phyloP scores from a whole-genome alignment of 257 asterid species.

The Salvia rosmarinus region DNA sequence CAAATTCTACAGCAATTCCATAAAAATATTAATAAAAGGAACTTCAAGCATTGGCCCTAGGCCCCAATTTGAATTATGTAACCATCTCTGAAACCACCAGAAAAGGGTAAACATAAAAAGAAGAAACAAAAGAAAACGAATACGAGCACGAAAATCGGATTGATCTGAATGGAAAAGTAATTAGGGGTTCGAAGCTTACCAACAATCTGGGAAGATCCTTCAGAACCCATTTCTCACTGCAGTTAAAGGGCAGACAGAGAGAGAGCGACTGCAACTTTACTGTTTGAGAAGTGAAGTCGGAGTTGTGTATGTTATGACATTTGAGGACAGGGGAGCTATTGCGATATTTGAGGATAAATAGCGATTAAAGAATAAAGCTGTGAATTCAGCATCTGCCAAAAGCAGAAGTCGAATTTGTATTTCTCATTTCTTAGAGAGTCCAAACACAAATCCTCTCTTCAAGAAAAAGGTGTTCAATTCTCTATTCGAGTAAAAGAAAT shows the following conservation, averaged over 20 bases:
- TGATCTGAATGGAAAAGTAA: not conserved
- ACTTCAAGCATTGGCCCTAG: slow-evolving; percentile 28
- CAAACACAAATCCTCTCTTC: not conserved
- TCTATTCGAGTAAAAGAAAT: too few species aligned
- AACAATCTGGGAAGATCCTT: slow-evolving; percentile 66
- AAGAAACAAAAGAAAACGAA: not conserved
- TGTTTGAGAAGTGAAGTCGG: slow-evolving; percentile 19
- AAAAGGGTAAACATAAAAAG: not conserved
- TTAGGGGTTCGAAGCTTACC: slow-evolving; percentile 51
- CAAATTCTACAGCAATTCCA: slow-evolving; percentile 4
- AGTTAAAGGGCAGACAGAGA: slow-evolving; percentile 28
- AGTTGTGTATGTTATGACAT: slow-evolving; percentile 4
- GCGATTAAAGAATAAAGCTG: slow-evolving; percentile 30
- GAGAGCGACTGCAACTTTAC: slow-evolving; percentile 21
- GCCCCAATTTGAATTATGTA: slow-evolving; percentile 21
- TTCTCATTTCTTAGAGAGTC: not conserved
- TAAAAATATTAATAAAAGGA: slow-evolving; percentile 3
- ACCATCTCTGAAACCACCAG: not conserved
- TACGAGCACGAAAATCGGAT: not conserved
- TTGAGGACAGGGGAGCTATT: not conserved
- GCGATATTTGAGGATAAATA: slow-evolving; percentile 29
- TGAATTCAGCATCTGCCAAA: slow-evolving; percentile 13
- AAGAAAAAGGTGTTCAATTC: too few species aligned
- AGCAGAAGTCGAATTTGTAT: not conserved
- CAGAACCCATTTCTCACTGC: slow-evolving; percentile 60